Evolutionary conservation across 495 filamentous ascomycete genomes (phyloP).

Genomic region (Hypoxylon lenormandii): DNA sequence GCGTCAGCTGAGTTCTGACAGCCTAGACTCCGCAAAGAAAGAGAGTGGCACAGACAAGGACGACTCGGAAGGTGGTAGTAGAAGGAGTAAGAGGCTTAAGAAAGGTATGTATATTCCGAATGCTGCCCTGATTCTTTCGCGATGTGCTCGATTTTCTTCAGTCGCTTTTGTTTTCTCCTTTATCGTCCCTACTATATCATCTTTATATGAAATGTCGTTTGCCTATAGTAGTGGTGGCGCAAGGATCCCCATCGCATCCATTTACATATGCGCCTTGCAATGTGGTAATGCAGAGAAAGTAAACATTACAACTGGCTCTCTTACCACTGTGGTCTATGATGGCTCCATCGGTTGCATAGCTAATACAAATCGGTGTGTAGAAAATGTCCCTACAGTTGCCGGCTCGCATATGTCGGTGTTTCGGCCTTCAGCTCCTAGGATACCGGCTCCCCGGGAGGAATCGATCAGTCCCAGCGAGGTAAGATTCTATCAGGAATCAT

Average conservation of each 20-base stretch:
- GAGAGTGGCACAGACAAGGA: conserved; percentile 71
- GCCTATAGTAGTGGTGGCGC: conserved; percentile 21
- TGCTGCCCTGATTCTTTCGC: not conserved
- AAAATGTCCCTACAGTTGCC: conserved; percentile 87
- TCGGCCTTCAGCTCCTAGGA: conserved; percentile 79
- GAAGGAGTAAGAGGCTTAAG: conserved; percentile 91
- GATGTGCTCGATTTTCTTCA: not conserved
- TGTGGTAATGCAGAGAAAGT: conserved; percentile 17
- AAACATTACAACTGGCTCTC: conserved; percentile 11
- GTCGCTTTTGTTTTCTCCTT: not conserved
- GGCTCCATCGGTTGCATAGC: conserved; percentile 46
- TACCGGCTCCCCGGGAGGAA: conserved; percentile 69
- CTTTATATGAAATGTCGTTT: not conserved
- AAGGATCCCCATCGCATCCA: conserved; percentile 16
- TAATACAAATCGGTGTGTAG: conserved; percentile 63
- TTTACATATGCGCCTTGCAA: conserved; percentile 32
- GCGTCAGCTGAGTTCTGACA: conserved; percentile 84
- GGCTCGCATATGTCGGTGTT: conserved; percentile 97
- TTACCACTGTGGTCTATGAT: conserved; percentile 32
- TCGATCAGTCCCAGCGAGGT: conserved; percentile 80
- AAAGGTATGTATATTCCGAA: conserved; percentile 73
- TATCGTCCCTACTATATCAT: conserved; percentile 14
- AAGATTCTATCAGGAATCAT: conserved; percentile 41
- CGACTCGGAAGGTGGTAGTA: conserved; percentile 77
- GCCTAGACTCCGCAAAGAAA: conserved; percentile 65